phyloP scores from a whole-genome alignment of 2,329 filamentous ascomycete genomes.

The Metarhizium sp. region DNA sequence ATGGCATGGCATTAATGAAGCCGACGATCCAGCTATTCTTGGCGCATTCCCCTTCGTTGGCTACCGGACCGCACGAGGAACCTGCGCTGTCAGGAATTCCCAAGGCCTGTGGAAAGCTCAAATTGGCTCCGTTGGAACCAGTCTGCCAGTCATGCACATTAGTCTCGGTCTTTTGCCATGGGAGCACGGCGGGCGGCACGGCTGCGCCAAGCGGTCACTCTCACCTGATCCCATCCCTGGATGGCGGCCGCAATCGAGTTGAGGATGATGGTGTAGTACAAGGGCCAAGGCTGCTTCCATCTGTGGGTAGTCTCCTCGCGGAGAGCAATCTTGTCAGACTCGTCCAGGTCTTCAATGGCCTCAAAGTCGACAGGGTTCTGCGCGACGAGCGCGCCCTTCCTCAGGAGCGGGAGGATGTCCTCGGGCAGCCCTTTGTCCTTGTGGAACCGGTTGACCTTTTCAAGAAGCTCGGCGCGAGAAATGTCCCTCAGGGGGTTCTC shows the following conservation, averaged over 20 bases:
- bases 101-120: slow-evolving; percentile 34
- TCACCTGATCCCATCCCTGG: slow-evolving; percentile 35
- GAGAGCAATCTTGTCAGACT: slow-evolving; percentile 29
- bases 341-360: slow-evolving; percentile 17
- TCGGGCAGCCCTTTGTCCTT: slow-evolving; percentile 33
- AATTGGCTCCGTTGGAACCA: slow-evolving; percentile 37
- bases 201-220: background rate
- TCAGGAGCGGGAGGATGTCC: slow-evolving; percentile 33
- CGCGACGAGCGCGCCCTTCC: slow-evolving; percentile 27
- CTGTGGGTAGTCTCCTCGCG: slow-evolving; percentile 45
- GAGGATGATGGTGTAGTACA: slow-evolving; percentile 41
- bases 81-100: slow-evolving; percentile 28
- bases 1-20: slow-evolving; percentile 43
- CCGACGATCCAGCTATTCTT: slow-evolving; percentile 52
- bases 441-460: slow-evolving; percentile 45
- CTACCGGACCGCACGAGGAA: slow-evolving; percentile 20
- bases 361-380: slow-evolving; percentile 25
- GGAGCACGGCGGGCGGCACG: background rate
- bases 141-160: slow-evolving; percentile 16
- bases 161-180: background rate
- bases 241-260: slow-evolving; percentile 45
- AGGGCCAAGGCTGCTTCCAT: slow-evolving; percentile 41
- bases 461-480: slow-evolving; percentile 39
- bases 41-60: slow-evolving; percentile 26
- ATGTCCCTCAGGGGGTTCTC: slow-evolving; percentile 43